Base-by-base conservation (phyloP, 2,329 filamentous ascomycete species). In the Monosporascus sp. region DNA sequence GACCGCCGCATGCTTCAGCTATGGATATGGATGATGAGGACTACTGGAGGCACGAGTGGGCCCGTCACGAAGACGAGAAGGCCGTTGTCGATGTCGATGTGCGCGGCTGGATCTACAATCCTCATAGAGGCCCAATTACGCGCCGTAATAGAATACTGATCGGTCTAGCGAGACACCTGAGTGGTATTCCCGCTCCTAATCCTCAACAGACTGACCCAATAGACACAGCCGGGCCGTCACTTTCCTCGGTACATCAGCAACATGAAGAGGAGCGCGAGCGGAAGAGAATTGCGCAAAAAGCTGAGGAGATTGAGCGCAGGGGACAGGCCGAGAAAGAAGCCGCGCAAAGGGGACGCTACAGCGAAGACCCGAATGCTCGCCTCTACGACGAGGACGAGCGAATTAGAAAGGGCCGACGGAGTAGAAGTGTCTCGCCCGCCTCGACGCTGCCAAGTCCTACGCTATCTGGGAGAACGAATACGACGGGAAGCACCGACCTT, bases 71-170 rank as follows among this genome's bases (percentile, higher is more conserved):
- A 67, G 86, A 93, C 54, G 85, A 91, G 63, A 88, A 88, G 67
- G 90, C 92, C 0, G 77, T 97, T 4, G 89, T 97, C 1, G 93
- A 97, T 65, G 90, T 97, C 6, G 93, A 99, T 68, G 90, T 99
- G 24, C 82, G 93, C 60, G 94, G 94, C 15, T 99, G 95, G 94
- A 82, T 97, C 49, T 99, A 96, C 69, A 84, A 85, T 39, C 93
- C 93, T 18, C 89, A 93, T 63, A 81, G 80, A 59, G 91, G 90
- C 0, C 91, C 90, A 4, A 85, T 97, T 81, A 93, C 83, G 25
- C 82, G 92, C 60, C 90, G 90, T 64, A 95, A 97, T 64, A 82
- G 94, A 38, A 77, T 97, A 55, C 77, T 97, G 62, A 84, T 99
- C 51, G 90, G 92, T 0, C 77, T 97, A 24, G 93, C 93, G 15